Base-by-base conservation (phyloP, 2,329 filamentous ascomycete genomes). In the Domatiomyces globalis region DNA sequence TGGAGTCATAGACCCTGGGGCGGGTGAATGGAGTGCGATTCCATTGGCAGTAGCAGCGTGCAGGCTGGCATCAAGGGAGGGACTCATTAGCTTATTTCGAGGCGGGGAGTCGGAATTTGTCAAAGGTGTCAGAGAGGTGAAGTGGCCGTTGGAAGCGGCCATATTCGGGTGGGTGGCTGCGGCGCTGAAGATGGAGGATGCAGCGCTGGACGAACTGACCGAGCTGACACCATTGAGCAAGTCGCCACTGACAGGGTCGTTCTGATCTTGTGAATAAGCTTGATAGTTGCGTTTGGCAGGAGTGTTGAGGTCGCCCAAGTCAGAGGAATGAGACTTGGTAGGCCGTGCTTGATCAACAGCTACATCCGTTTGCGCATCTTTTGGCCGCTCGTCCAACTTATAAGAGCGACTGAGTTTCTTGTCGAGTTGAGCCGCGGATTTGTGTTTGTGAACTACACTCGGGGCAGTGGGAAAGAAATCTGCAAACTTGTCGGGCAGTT, bases 381-480 rank as follows among this genome's bases (percentile, higher is more conserved):
- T 50, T n/a, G 45, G 47, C 49, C 45, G 50, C n/a, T 53, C 54
- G 43, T 52, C 50, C 48, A 48, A 33, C 47, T 46, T 27, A 39
- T 49, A 48, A 29, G 39, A 39, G 17, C 43, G 52, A 46, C 46
- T 45, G 53, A 48, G 48, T 45, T 54, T 79, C 73, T 66, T 81
- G 78, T 65, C 74, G 75, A 58, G 76, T 74, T 49, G 64, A 61
- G 60, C 68, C 68, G 57, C 64, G 66, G 64, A 69, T 68, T 71
- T 72, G 49, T 53, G 53, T 60, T 71, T 66, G 58, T 71, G 69
- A 51, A 76, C 67, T 58, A 79, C 80, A 62, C 79, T 78, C 61
- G 85, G 84, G 65, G 84, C 85, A 66, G 83, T 80, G 61, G 84
- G 85, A 70, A 88, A 89, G 77, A 87, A 92, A 72, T 88, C 81